Conservation (phyloP, 208 protist genomes). For the Naegleria lovaniensis region DNA sequence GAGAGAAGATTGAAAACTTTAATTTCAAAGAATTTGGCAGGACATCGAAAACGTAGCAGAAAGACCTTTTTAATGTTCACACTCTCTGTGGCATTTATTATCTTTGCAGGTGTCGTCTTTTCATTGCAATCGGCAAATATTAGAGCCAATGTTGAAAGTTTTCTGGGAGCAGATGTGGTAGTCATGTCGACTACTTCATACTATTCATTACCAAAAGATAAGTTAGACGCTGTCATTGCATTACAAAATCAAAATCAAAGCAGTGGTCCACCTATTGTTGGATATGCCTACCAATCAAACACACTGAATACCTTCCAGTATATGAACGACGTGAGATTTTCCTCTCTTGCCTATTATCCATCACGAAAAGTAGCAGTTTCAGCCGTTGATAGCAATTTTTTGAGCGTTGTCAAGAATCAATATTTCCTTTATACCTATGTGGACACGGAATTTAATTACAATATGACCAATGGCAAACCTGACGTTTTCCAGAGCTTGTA, state of each 20-base stretch:
- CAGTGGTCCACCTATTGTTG: constrained; percentile 34
- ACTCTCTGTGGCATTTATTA: constrained; percentile 69
- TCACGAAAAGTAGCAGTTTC: background rate
- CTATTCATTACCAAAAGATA: constrained; percentile 48
- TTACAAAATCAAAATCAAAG: constrained; percentile 11
- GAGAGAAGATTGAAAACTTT: constrained; percentile 63
- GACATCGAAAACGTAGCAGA: constrained; percentile 69
- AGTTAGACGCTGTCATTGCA: constrained; percentile 53
- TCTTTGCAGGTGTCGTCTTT: constrained; percentile 72
- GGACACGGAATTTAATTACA: background rate
- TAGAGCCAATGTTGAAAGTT: constrained; percentile 47
- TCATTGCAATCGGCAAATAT: constrained; percentile 51
- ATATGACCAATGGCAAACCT: background rate
- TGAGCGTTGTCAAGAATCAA: constrained; percentile 31
- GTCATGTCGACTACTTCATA: constrained; percentile 45
- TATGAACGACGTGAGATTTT: background rate
- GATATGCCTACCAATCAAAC: constrained; percentile 65
- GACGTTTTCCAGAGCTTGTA: constrained; percentile 23
- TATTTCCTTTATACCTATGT: constrained; percentile 41
- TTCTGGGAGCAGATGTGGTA: constrained; percentile 54
- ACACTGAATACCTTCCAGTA: background rate
- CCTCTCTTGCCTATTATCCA: background rate
- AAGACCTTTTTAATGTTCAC: constrained; percentile 92
- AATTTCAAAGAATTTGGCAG: constrained; percentile 76
- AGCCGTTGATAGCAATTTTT: constrained; percentile 42